Percentiles rank a stretch among this genome's conserved stretches.
phyloP scores from a whole-genome alignment of 768 basidiomycete genomes.

The Melanogaster broomeanus region DNA sequence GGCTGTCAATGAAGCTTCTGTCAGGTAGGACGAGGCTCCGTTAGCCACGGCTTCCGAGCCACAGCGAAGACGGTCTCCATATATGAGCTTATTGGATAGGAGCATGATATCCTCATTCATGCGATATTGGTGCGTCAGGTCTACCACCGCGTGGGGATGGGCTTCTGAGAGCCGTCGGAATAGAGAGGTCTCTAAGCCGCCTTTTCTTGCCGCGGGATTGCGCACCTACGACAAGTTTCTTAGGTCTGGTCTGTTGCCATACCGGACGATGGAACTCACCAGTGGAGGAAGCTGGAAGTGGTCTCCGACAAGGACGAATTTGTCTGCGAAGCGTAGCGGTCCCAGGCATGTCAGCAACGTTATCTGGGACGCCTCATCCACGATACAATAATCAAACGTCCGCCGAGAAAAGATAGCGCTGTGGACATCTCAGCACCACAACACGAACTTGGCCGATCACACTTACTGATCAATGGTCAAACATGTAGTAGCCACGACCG shows the following conservation, averaged over 20 bases:
- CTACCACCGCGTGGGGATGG: constrained; percentile 82
- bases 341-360: constrained; percentile 95
- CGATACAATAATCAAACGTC: constrained; percentile 93
- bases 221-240: constrained; percentile 60
- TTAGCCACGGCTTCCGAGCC: constrained; percentile 72
- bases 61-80: constrained; percentile 73
- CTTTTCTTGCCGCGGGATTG: constrained; percentile 73
- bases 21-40: constrained; percentile 57
- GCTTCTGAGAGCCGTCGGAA: constrained; percentile 88
- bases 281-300: constrained; percentile 97
- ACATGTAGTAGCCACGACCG: constrained; percentile 95
- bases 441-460: background rate
- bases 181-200: constrained; percentile 86
- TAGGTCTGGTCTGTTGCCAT: background rate
- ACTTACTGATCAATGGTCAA: constrained; percentile 92
- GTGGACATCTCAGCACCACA: constrained; percentile 8
- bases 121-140: constrained; percentile 87
- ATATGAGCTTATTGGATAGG: constrained; percentile 86
- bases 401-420: constrained; percentile 86
- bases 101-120: constrained; percentile 98
- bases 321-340: constrained; percentile 86
- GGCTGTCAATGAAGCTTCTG: constrained; percentile 38
- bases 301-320: constrained; percentile 94
- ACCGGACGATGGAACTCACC: constrained; percentile 42
- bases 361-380: constrained; percentile 98